phyloP scores from a whole-genome alignment of 106 monocot genomes.

The Dioscorea zingiberensis region DNA sequence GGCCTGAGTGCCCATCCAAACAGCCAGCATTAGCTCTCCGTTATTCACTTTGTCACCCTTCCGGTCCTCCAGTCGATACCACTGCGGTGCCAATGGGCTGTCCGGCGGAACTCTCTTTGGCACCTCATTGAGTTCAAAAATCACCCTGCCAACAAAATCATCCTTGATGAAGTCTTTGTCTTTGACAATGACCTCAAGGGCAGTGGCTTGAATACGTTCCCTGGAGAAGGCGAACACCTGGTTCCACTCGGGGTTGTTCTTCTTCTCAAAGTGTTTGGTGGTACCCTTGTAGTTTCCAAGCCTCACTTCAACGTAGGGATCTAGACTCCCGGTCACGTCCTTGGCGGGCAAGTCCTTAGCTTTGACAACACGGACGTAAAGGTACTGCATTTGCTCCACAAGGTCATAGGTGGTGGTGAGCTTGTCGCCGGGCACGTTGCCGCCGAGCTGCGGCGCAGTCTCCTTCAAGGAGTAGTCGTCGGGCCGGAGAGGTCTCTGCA shows the following conservation, averaged over 20 bases:
- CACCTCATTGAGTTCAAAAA: not conserved
- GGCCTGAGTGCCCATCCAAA: conserved; percentile 1
- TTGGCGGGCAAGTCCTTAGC: not conserved
- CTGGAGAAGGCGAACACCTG: not conserved
- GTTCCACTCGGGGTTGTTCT: not conserved
- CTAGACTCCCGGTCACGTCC: not conserved
- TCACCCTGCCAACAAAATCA: not conserved
- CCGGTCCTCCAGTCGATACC: not conserved
- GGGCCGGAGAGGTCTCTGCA: not conserved
- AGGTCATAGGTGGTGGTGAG: conserved; percentile 4
- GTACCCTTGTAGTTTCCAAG: not conserved
- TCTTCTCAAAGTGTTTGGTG: not conserved
- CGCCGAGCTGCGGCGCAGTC: not conserved
- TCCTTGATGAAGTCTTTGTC: not conserved
- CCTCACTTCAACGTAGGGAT: conserved; percentile 1
- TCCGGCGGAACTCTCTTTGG: not conserved
- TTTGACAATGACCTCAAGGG: not conserved
- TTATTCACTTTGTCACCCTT: not conserved
- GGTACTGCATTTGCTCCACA: conserved; percentile 1
- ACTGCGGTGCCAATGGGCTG: conserved; percentile 1
- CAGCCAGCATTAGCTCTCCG: not conserved
- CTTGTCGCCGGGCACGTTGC: not conserved
- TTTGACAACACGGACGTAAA: not conserved
- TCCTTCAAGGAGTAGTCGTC: not conserved
- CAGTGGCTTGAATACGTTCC: not conserved